Evolutionary conservation across 306 rosid species (phyloP).

Genomic region (Rosa rugosa): DNA sequence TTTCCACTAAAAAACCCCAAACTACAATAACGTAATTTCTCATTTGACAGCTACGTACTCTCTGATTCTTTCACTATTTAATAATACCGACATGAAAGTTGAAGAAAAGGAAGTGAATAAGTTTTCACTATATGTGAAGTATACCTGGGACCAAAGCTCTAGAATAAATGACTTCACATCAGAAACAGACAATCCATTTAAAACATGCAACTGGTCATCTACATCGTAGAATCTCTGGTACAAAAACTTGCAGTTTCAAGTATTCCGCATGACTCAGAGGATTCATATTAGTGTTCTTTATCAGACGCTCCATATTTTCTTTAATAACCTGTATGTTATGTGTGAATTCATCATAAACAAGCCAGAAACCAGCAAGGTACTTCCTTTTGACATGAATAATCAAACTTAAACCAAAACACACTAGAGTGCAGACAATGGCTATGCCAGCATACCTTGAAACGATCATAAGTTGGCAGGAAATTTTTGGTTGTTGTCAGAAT

Average conservation of each 20-base stretch:
- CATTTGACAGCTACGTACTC: too few species aligned
- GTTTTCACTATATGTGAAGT: too few species aligned
- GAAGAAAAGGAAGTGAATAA: neutral
- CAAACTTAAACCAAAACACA: slow-evolving; percentile 2
- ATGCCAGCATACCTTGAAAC: slow-evolving; percentile 50
- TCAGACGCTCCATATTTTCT: slow-evolving; percentile 75
- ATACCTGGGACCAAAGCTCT: slow-evolving; percentile 79
- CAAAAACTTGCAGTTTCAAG: slow-evolving; percentile 71
- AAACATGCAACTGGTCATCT: slow-evolving; percentile 55
- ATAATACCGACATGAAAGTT: neutral
- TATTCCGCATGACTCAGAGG: slow-evolving; percentile 79
- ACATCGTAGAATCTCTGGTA: slow-evolving; percentile 70
- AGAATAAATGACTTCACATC: slow-evolving; percentile 74
- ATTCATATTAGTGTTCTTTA: slow-evolving; percentile 86
- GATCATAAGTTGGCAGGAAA: slow-evolving; percentile 71
- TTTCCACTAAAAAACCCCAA: too few species aligned
- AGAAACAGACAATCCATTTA: slow-evolving; percentile 53
- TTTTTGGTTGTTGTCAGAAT: slow-evolving; percentile 58
- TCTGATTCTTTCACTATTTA: slow-evolving; percentile 11
- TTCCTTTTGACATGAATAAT: too few species aligned
- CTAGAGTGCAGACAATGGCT: slow-evolving; percentile 14
- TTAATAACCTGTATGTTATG: slow-evolving; percentile 60
- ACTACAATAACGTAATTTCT: too few species aligned
- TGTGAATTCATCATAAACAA: slow-evolving; percentile 22
- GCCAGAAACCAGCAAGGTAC: slow-evolving; percentile 19